Percentiles rank a stretch among this genome's conserved stretches.
phyloP scores from a whole-genome alignment of 441 rosid genomes.

The Codiaeum variegatum region DNA sequence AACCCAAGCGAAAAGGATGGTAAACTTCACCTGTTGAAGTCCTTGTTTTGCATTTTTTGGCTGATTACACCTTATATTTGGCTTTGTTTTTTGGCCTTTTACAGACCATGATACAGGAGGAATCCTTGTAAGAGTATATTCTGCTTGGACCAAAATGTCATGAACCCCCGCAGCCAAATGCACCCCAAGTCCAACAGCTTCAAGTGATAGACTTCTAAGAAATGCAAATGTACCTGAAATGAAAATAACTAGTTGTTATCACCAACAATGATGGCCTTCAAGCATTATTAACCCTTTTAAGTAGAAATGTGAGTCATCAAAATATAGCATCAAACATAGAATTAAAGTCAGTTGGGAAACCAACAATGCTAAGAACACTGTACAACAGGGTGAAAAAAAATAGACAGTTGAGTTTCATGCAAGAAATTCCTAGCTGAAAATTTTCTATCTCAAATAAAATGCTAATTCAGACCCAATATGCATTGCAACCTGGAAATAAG shows the following conservation, averaged over 20 bases:
- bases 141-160: conserved; percentile 80
- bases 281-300: neutral
- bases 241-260: neutral
- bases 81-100: conserved; percentile 39
- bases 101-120: conserved; percentile 53
- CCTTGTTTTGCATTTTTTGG: conserved; percentile 93
- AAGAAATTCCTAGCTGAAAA: neutral
- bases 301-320: neutral
- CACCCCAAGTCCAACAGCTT: conserved; percentile 94
- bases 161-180: conserved; percentile 95
- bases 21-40: conserved; percentile 63
- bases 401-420: neutral
- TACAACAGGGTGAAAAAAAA: neutral
- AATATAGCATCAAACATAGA: neutral
- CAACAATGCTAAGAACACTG: neutral
- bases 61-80: conserved; percentile 70
- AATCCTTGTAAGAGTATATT: conserved; percentile 49
- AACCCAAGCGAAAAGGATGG: neutral
- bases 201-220: conserved; percentile 88
- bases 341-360: neutral
- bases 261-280: neutral
- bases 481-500: neutral
- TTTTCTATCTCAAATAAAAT: conserved; percentile 1
- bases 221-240: conserved; percentile 82
- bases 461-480: neutral